Evolutionary conservation across 2,329 filamentous ascomycete species (phyloP).

Genomic region (Epichloe brachyelytri): DNA sequence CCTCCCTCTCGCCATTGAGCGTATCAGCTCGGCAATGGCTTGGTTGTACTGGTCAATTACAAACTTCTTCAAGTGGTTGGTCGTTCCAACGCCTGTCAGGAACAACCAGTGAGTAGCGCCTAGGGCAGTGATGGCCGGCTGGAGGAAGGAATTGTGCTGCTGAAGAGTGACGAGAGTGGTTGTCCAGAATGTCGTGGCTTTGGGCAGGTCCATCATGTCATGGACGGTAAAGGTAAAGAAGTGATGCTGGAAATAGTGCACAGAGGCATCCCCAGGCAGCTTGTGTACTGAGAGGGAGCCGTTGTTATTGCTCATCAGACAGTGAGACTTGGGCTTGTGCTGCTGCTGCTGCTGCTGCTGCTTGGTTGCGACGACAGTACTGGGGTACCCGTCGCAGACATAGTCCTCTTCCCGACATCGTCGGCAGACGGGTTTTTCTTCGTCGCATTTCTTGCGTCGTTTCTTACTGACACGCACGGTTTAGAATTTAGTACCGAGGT

Average conservation of each 20-base stretch:
- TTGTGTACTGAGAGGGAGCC: background rate
- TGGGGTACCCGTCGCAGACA: slow-evolving; percentile 1
- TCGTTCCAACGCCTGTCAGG: background rate
- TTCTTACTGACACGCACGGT: background rate
- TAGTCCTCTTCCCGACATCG: slow-evolving; percentile 3
- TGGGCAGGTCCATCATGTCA: slow-evolving; percentile 3
- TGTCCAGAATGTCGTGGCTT: slow-evolving; percentile 1
- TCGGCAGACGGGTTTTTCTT: slow-evolving; percentile 1
- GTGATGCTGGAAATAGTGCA: slow-evolving; percentile 2
- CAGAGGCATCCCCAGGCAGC: background rate
- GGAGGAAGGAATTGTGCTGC: slow-evolving; percentile 1
- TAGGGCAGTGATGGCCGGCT: slow-evolving; percentile 1
- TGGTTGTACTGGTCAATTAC: slow-evolving; percentile 1
- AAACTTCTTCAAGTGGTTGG: background rate
- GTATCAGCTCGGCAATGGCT: background rate
- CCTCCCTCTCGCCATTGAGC: background rate
- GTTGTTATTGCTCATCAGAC: background rate
- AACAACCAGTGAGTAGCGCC: slow-evolving; percentile 2
- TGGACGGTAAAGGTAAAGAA: slow-evolving; percentile 3
- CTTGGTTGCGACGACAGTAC: background rate
- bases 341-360: background rate
- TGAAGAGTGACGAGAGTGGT: background rate
- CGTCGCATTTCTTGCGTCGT: slow-evolving; percentile 4
- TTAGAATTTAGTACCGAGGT: background rate
- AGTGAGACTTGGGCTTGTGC: background rate